A percentile compares a stretch with the other conserved stretches of the same genome.
These are phyloP conservation scores for Xylaria longipes DNA, from an alignment of 495 filamentous ascomycete species.

Conservation along the genomic window DNA sequence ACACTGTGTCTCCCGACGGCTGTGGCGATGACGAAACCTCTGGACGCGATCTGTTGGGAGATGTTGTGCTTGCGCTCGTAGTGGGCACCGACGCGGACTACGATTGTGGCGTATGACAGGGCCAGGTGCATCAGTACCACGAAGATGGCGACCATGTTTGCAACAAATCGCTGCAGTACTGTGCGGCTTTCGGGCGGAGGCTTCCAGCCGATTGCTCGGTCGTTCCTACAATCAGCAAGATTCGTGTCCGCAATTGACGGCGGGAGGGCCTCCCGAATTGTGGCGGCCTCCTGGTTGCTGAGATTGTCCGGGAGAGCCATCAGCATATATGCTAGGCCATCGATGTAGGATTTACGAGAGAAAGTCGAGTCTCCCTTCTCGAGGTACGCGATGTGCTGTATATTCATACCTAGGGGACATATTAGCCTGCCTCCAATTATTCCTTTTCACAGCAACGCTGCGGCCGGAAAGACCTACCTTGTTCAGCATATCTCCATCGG, in stretches of 20 bases:
- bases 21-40: conserved; percentile 58
- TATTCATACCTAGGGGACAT: conserved; percentile 27
- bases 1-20: conserved; percentile 58
- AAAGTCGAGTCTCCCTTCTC: conserved; percentile 46
- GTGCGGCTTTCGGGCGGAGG: conserved; percentile 41
- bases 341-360: conserved; percentile 70
- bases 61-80: conserved; percentile 71
- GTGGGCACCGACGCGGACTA: conserved; percentile 58
- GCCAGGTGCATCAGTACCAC: conserved; percentile 64
- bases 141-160: conserved; percentile 59
- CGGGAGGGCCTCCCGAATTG: conserved; percentile 57
- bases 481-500: conserved; percentile 41
- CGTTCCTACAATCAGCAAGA: background rate
- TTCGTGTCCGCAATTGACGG: conserved; percentile 29
- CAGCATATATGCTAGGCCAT: conserved; percentile 69
- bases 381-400: conserved; percentile 34
- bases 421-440: background rate
- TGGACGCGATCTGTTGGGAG: conserved; percentile 59
- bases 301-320: conserved; percentile 68
- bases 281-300: conserved; percentile 51
- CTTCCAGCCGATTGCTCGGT: conserved; percentile 19
- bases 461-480: conserved; percentile 39
- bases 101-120: conserved; percentile 63
- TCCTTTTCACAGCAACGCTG: background rate
- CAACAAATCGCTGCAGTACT: conserved; percentile 64